Evolutionary conservation across 495 filamentous ascomycete genomes (phyloP).

Genomic region (Talaromyces thailandensis): DNA sequence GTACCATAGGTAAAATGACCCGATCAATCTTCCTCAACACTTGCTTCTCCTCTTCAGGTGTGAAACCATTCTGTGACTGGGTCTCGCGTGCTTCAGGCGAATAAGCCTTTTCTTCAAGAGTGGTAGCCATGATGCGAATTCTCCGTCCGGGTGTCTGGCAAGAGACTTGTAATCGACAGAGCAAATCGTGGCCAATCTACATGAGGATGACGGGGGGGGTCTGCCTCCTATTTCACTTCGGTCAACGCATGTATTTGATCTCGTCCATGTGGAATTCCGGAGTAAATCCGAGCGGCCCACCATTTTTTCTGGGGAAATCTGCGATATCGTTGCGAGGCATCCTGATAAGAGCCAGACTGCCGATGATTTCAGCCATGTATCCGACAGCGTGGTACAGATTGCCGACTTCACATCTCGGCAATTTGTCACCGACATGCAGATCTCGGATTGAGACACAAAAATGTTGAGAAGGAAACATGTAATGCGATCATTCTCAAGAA

Average conservation of each 20-base stretch:
- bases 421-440: not conserved
- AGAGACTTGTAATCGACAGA: not conserved
- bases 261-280: not conserved
- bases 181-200: not conserved
- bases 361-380: not conserved
- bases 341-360: not conserved
- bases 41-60: constrained; percentile 31
- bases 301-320: not conserved
- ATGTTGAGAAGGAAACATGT: not conserved
- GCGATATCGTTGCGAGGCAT: not conserved
- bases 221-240: not conserved
- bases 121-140: not conserved
- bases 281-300: not conserved
- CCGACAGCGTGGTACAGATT: not conserved
- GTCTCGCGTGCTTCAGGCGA: not conserved
- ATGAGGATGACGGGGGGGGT: not conserved
- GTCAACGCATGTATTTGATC: not conserved
- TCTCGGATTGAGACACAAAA: not conserved
- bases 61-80: constrained; percentile 7
- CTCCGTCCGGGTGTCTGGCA: not conserved
- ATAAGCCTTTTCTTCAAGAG: not conserved
- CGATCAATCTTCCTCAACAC: constrained; percentile 41
- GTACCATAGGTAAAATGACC: constrained; percentile 30
- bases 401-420: not conserved
- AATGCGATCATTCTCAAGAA: not conserved